Percentiles rank a stretch among this genome's conserved stretches.
Evolutionary conservation across 2,329 filamentous ascomycete genomes (phyloP).

Genomic region (Coniosporium tulheliwenetii): DNA sequence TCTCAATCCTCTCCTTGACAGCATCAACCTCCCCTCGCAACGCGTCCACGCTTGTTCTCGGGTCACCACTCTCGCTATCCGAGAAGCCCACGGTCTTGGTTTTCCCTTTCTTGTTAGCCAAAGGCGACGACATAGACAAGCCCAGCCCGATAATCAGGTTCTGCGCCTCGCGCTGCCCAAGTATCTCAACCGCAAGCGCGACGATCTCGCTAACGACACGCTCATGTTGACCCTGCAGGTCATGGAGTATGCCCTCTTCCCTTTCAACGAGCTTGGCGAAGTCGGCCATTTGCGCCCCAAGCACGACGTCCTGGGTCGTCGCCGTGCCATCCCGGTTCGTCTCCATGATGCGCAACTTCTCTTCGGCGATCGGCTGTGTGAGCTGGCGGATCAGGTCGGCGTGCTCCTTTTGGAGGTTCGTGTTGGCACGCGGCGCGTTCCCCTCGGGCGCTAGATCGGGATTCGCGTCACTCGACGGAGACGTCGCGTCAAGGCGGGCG

Average conservation of each 20-base stretch:
- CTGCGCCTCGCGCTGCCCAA: not conserved
- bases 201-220: too few relatives aligned
- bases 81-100: not conserved
- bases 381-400: conserved; percentile 6
- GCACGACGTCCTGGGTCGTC: conserved; percentile 6
- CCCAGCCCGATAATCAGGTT: not conserved
- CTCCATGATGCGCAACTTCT: conserved; percentile 3
- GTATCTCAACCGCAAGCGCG: not conserved
- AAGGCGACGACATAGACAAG: not conserved
- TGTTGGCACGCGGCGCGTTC: not conserved
- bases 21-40: conserved; percentile 3
- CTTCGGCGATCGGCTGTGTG: conserved; percentile 9
- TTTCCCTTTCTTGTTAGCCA: not conserved
- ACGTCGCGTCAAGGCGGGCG: conserved; percentile 1
- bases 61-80: not conserved
- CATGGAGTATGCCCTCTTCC: conserved; percentile 2
- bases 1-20: conserved; percentile 5
- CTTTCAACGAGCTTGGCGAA: conserved; percentile 10
- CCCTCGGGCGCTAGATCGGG: not conserved
- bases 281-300: conserved; percentile 9
- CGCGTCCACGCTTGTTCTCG: not conserved
- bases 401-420: conserved; percentile 1
- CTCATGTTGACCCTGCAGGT: too few relatives aligned
- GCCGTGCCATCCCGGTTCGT: not conserved
- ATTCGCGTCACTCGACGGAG: too few relatives aligned